These are phyloP conservation scores for Linanthus parryae DNA, from an alignment of 148 eudicot species.

Conservation along the genomic window DNA sequence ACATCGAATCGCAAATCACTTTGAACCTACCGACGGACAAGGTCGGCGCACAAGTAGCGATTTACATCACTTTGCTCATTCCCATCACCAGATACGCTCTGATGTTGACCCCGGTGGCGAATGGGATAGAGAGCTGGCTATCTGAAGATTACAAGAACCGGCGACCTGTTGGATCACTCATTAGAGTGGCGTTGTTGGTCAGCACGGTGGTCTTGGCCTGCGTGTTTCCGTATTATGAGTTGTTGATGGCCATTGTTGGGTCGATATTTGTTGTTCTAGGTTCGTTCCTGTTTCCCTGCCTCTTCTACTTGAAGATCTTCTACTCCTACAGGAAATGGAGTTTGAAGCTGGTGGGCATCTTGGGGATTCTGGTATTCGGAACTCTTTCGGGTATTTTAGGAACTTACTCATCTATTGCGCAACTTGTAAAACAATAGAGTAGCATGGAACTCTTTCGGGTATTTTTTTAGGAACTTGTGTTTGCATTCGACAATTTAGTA, in stretches of 20 bases:
- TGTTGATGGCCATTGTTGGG: conserved; percentile 13
- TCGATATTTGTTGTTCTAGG: conserved; percentile 14
- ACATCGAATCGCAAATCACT: conserved; percentile 23
- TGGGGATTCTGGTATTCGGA: conserved; percentile 22
- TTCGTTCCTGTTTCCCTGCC: conserved; percentile 15
- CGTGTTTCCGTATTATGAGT: conserved; percentile 15
- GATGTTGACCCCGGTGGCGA: conserved; percentile 31
- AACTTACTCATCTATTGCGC: conserved; percentile 19
- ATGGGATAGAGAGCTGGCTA: conserved; percentile 22
- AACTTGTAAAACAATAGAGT: conserved; percentile 25
- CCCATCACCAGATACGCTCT: conserved; percentile 32
- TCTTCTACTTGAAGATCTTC: conserved; percentile 18
- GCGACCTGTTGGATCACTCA: conserved; percentile 5
- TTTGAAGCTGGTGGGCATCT: conserved; percentile 4
- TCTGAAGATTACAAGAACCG: conserved; percentile 9
- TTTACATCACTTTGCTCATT: conserved; percentile 33
- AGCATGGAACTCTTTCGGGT: too few species aligned
- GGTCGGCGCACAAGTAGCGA: conserved; percentile 22
- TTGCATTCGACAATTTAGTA: too few species aligned
- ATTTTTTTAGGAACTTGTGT: too few species aligned
- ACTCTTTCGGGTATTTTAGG: conserved; percentile 20
- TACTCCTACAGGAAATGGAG: conserved; percentile 15
- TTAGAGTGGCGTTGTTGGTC: conserved; percentile 20
- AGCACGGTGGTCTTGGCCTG: conserved; percentile 23
- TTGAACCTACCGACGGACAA: conserved; percentile 20